These are phyloP conservation scores for Umbelopsis vinacea DNA, from an alignment of 192 early-diverging fungal genomes.

Conservation along the genomic window DNA sequence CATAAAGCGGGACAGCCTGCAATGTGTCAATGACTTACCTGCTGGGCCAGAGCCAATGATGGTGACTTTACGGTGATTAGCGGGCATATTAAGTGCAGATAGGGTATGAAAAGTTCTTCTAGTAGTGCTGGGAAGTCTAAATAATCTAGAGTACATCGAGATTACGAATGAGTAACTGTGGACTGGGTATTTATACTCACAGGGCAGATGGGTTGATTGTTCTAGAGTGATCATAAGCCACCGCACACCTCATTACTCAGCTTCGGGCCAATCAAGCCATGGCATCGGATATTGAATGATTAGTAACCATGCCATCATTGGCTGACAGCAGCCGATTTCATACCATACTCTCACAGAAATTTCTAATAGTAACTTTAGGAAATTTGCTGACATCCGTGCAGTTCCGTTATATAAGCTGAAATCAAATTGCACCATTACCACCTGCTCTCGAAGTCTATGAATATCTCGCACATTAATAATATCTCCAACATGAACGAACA, in stretches of 20 bases:
- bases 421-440: too few relatives aligned
- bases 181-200: background rate
- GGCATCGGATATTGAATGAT: background rate
- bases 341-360: background rate
- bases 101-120: slow-evolving; percentile 17
- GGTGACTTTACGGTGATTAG: slow-evolving; percentile 59
- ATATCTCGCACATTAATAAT: too few relatives aligned
- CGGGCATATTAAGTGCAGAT: slow-evolving; percentile 16
- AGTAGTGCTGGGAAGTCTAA: background rate
- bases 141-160: slow-evolving; percentile 17
- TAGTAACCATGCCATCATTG: background rate
- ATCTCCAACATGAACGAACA: too few relatives aligned
- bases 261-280: background rate
- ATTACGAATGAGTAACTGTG: background rate
- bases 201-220: background rate
- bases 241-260: background rate
- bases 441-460: too few relatives aligned
- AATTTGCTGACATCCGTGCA: too few relatives aligned
- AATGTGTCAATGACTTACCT: slow-evolving; percentile 41
- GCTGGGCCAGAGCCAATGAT: slow-evolving; percentile 97
- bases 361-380: too few relatives aligned
- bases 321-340: background rate
- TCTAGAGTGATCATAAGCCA: background rate
- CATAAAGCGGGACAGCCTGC: background rate
- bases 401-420: too few relatives aligned